A percentile compares a stretch with the other conserved stretches of the same genome.
Conservation (phyloP, 306 rosid genomes). For the Pterocarpus santalinus region DNA sequence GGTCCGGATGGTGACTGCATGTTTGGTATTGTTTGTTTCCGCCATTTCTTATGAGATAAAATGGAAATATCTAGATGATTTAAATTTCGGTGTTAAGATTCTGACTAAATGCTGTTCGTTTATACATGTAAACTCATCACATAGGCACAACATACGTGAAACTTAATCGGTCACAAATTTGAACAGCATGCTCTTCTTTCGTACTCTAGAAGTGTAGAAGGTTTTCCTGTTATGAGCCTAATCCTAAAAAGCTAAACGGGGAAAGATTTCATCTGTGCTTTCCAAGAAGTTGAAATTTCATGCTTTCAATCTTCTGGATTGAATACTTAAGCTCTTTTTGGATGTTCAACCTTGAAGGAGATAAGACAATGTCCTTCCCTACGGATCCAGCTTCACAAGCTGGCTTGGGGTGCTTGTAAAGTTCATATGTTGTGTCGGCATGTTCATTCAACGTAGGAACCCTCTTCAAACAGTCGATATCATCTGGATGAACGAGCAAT, state of each 20-base stretch:
- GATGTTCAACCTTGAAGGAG: slow-evolving; percentile 85
- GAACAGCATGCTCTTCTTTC: slow-evolving; percentile 17
- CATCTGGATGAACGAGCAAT: slow-evolving; percentile 90
- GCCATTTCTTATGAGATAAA: slow-evolving; percentile 14
- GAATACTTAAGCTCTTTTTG: slow-evolving; percentile 88
- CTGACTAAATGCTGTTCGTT: slow-evolving; percentile 38
- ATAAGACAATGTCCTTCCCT: slow-evolving; percentile 93
- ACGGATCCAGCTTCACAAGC: slow-evolving; percentile 77
- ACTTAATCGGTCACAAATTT: slow-evolving; percentile 31
- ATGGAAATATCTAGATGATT: slow-evolving; percentile 14
- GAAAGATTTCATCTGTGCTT: slow-evolving; percentile 25
- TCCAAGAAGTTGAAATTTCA: slow-evolving; percentile 41
- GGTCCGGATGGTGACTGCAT: background rate
- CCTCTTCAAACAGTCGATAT: slow-evolving; percentile 80
- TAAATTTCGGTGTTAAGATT: slow-evolving; percentile 26
- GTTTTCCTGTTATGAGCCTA: slow-evolving; percentile 2
- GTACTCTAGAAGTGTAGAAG: background rate
- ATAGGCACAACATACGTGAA: slow-evolving; percentile 40
- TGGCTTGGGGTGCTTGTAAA: slow-evolving; percentile 84
- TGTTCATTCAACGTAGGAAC: slow-evolving; percentile 72
- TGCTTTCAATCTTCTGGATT: slow-evolving; percentile 76
- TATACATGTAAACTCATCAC: slow-evolving; percentile 42
- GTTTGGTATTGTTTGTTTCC: background rate
- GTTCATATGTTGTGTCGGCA: slow-evolving; percentile 80
- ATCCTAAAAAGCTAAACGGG: slow-evolving; percentile 36